Evolutionary conservation across 2,329 filamentous ascomycete genomes (phyloP), one percentile per base, ranked within the genome.

Genomic region (Trichoderma sp.): DNA sequence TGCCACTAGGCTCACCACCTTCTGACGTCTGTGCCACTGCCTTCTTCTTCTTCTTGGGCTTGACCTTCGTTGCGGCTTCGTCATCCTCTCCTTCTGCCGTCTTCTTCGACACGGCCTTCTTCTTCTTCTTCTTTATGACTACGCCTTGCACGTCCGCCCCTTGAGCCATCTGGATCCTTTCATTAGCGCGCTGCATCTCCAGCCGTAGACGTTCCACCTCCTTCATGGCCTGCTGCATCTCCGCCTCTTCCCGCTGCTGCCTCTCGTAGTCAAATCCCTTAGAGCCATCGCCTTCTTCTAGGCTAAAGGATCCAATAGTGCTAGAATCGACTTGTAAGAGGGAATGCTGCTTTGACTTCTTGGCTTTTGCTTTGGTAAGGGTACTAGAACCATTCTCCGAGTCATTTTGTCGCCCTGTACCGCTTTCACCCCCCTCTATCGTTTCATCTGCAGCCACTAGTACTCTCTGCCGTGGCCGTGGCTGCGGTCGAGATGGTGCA

Each of bases 291-390:
- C 73, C 78, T 59, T 90, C 88, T 1, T 90, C 88, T 1, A 97
- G 85, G 55, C 87, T 91, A 54, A 97, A 86, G 2, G 87, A 82
- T 1, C 89, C 88, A 3, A 99, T 87, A 52, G 90, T 91, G 72
- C 92, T 95, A 43, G 94, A 97, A 79, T 97, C 94, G 0, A 98
- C 91, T 72, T 94, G 89, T 1, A 99, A 86, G 1, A 97, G 82
- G 5, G 85, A 82, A 66, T 87, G 85, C 69, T 87, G 85, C 69
- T 91, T 93, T 18, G 83, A 76, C 72, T 83, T 87, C 71, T 80
- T 82, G 32, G 76, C 75, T 52, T 83, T 84, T 4, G 80, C 73
- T 75, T 89, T 91, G 46, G 80, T 77, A 26, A 80, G 73, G 30
- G 79, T 81, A 70, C 85, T 82, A 3, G 83, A 79, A 73, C 82